A percentile compares a stretch with the other conserved stretches of the same genome.
phyloP scores from a whole-genome alignment of 1,284 basidiomycete species.

The Erythrobasidium hasegawianum region DNA sequence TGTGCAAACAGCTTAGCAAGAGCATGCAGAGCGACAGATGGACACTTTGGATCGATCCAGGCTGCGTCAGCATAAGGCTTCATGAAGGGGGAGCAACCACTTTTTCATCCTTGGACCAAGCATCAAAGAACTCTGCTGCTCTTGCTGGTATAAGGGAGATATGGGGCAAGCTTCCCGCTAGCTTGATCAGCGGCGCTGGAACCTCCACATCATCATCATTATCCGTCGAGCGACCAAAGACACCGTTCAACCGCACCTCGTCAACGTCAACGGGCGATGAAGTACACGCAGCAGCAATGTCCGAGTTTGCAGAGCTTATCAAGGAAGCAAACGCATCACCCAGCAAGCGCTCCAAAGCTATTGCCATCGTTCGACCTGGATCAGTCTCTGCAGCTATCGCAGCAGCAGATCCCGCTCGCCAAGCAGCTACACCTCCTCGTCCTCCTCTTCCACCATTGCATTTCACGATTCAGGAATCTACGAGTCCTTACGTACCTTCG shows the following conservation, averaged over 20 bases:
- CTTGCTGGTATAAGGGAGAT: slow-evolving; percentile 40
- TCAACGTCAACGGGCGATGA: background rate
- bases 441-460: slow-evolving; percentile 17
- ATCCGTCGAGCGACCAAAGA: slow-evolving; percentile 22
- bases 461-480: slow-evolving; percentile 34
- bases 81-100: slow-evolving; percentile 28
- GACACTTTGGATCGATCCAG: slow-evolving; percentile 46
- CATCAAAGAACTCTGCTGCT: background rate
- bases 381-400: slow-evolving; percentile 37
- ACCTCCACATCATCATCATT: slow-evolving; percentile 14
- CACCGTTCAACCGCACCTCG: slow-evolving; percentile 2
- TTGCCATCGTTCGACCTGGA: slow-evolving; percentile 37
- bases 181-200: slow-evolving; percentile 14
- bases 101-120: background rate
- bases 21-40: slow-evolving; percentile 38
- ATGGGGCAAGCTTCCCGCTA: slow-evolving; percentile 40
- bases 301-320: slow-evolving; percentile 19
- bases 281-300: background rate
- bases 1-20: background rate
- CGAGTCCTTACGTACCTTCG: slow-evolving; percentile 34
- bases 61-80: slow-evolving; percentile 43
- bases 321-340: slow-evolving; percentile 33
- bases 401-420: background rate
- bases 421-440: slow-evolving; percentile 29
- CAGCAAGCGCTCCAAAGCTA: slow-evolving; percentile 35